Conservation (phyloP, 2,329 filamentous ascomycete genomes). For the Tolypocladium ophioglossoides region DNA sequence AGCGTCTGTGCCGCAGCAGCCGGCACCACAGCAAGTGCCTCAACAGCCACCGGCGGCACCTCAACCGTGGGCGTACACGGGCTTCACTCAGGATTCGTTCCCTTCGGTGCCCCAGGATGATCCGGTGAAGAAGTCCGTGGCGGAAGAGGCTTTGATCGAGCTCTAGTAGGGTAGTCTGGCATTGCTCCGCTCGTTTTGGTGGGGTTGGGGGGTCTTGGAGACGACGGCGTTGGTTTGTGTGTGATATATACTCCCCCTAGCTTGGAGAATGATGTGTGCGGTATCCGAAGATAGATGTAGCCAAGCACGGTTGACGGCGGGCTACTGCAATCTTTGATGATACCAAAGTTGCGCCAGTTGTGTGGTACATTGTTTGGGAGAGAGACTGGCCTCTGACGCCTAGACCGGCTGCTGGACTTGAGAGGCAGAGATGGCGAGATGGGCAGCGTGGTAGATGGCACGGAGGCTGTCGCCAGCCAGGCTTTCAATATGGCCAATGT, state of each 20-base stretch:
- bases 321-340: not conserved
- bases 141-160: conserved; percentile 75
- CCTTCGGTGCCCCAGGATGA: conserved; percentile 46
- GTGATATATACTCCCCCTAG: not conserved
- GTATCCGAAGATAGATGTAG: not conserved
- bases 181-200: not conserved
- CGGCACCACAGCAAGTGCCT: conserved; percentile 10
- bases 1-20: conserved; percentile 20
- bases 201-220: not conserved
- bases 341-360: not conserved
- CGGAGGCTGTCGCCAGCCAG: not conserved
- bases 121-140: conserved; percentile 33
- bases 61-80: conserved; percentile 33
- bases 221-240: not conserved
- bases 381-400: not conserved
- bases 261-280: not conserved
- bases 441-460: not conserved
- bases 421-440: not conserved
- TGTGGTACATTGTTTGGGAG: not conserved
- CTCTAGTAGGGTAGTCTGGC: conserved; percentile 32
- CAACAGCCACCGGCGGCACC: conserved; percentile 22
- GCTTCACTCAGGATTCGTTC: conserved; percentile 51
- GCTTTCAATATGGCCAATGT: not conserved
- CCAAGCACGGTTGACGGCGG: not conserved
- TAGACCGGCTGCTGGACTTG: not conserved